Evolutionary conservation across 352 stramenopile species (phyloP), one percentile per base, ranked within the genome.

Genomic region (Globisporangium echinulatum): DNA sequence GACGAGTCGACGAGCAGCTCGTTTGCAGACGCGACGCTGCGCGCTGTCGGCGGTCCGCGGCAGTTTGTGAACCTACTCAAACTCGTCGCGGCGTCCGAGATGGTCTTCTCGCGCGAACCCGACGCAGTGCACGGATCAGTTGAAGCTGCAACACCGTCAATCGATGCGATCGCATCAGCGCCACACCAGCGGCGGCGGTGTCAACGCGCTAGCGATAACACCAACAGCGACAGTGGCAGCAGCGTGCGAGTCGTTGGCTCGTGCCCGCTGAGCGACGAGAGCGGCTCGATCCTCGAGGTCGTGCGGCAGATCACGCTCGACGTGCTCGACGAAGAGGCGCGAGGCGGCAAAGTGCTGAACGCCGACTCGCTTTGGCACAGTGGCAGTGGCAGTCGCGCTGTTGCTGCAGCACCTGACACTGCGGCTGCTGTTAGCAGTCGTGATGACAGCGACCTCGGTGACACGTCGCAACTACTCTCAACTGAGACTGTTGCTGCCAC

Each of bases 61-160:
- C 81, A 89, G 47, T 92, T 96, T 63, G 74, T 92, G 1, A 89
- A 82, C 46, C 60, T 96, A 25, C 61, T 96, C 15, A 96, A 94
- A 52, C 76, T 96, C 11, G 77, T 92, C 11, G 85, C 75, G 37
- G 86, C 82, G 1, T 90, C 85, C 0, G 82, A 92, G 67, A 88
- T 91, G 75, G 77, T 79, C 15, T 83, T 82, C 15, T 63, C 68
- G 7, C 66, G 67, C 8, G 46, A 38, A 7, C 47, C 37, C 36
- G 42, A 51, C 49, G 25, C 25, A 33, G 25, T 33, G 25, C 25
- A 33, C 25, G 25, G 25, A 3, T 33, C 2, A 33, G 25, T 33
- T 3, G 25, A 33, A 3, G 25, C 25, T 33, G 25, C 25, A 33
- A 25, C 25, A 25, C 37, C 11, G 43, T 37, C 38, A 6, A 57